Evolutionary conservation across 116 monocot species (phyloP).

Genomic region (Zostera marina): DNA sequence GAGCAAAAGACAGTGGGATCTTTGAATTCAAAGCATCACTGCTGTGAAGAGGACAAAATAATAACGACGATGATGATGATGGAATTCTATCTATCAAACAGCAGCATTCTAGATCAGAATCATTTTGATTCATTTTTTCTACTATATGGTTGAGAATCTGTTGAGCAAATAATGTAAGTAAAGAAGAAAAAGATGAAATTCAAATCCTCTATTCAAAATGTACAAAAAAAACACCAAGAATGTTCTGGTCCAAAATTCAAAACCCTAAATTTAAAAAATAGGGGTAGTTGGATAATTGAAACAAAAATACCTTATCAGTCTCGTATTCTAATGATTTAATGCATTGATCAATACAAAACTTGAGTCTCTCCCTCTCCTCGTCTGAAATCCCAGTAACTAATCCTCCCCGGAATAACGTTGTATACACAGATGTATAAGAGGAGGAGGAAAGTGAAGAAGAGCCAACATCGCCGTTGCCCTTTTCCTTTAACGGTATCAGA

Average conservation of each 20-base stretch:
- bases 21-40: neutral
- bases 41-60: neutral
- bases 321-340: neutral
- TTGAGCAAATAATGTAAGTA: too few species aligned
- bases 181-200: neutral
- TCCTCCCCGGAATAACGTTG: neutral
- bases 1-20: neutral
- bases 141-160: neutral
- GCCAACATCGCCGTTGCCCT: neutral
- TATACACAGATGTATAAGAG: too few species aligned
- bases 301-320: neutral
- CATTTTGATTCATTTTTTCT: neutral
- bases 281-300: neutral
- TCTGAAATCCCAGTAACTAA: slow-evolving; percentile 1
- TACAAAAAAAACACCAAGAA: too few species aligned
- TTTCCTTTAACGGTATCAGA: neutral
- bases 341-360: slow-evolving; percentile 1
- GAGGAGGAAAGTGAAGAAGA: neutral
- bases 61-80: too few species aligned
- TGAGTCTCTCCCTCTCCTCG: slow-evolving; percentile 1
- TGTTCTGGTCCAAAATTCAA: too few species aligned
- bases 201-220: too few species aligned
- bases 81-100: neutral
- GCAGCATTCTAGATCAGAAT: neutral
- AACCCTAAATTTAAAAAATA: neutral